phyloP scores from a whole-genome alignment of 2,329 filamentous ascomycete species.

The Xylariaceae sp. region DNA sequence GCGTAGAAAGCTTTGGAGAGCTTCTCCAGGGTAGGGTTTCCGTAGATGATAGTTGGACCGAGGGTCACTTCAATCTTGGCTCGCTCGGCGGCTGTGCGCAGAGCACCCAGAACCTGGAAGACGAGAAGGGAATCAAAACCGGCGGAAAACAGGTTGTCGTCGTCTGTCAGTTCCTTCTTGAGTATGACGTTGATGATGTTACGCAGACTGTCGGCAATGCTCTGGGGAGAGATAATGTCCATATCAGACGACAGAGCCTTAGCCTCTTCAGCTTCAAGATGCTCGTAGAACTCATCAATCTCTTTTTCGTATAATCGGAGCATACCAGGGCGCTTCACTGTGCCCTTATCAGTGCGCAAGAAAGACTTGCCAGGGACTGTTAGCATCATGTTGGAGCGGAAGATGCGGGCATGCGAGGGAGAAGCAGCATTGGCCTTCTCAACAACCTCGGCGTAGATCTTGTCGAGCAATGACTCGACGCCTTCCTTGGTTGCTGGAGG shows the following conservation, averaged over 20 bases:
- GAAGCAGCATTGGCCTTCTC: constrained; percentile 34
- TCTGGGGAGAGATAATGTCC: constrained; percentile 26
- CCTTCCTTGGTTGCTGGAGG: constrained; percentile 21
- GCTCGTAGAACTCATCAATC: constrained; percentile 37
- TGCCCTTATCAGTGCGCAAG: constrained; percentile 39
- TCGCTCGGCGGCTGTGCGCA: constrained; percentile 43
- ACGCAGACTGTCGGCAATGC: constrained; percentile 28
- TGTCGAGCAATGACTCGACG: constrained; percentile 29
- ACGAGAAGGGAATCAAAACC: constrained; percentile 48
- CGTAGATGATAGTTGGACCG: constrained; percentile 48
- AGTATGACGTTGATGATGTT: constrained; percentile 29
- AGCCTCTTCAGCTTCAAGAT: constrained; percentile 33
- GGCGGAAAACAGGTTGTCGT: constrained; percentile 35
- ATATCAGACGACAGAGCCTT: constrained; percentile 31
- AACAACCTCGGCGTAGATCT: constrained; percentile 32
- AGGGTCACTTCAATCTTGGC: constrained; percentile 36
- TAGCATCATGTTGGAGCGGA: constrained; percentile 34
- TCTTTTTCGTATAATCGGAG: constrained; percentile 35
- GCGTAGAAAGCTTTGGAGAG: constrained; percentile 43
- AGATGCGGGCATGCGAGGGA: constrained; percentile 33
- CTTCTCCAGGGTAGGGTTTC: constrained; percentile 43
- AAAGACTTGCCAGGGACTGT: constrained; percentile 37
- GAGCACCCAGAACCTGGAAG: constrained; percentile 45
- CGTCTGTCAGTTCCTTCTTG: constrained; percentile 30
- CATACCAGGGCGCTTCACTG: constrained; percentile 36